Percentiles rank a stretch among this genome's conserved stretches.
Evolutionary conservation across 345 rosid species (phyloP).

Genomic region (Citrus cavaleriei): DNA sequence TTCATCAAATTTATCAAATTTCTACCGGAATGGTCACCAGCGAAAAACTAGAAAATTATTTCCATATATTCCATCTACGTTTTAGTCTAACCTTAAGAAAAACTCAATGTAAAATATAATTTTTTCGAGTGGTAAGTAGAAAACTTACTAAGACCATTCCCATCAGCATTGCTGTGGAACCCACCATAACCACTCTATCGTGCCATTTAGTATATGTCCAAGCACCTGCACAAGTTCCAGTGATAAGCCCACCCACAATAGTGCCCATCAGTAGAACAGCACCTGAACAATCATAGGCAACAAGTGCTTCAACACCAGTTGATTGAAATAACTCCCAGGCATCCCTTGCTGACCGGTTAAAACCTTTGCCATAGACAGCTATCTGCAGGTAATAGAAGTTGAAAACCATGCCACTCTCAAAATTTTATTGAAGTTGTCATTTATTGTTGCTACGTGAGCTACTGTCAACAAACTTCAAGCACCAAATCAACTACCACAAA

Average conservation of each 20-base stretch:
- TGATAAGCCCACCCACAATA: constrained; percentile 80
- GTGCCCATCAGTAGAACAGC: constrained; percentile 93
- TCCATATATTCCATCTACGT: not conserved
- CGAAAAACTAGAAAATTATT: not conserved
- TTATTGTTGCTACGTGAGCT: not conserved
- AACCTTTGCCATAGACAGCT: constrained; percentile 90
- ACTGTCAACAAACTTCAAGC: not conserved
- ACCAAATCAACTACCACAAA: not conserved
- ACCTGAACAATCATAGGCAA: constrained; percentile 95
- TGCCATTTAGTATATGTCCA: constrained; percentile 75
- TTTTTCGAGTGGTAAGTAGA: not conserved
- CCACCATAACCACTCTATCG: constrained; percentile 76
- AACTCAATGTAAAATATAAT: not conserved
- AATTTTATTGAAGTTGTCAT: not conserved
- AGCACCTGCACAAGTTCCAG: constrained; percentile 80
- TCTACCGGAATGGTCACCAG: not conserved
- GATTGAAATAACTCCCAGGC: constrained; percentile 98
- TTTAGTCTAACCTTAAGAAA: not conserved
- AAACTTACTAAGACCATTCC: constrained; percentile 89
- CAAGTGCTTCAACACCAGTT: constrained; percentile 95
- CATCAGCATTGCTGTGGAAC: constrained; percentile 91
- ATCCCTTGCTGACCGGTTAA: constrained; percentile 91
- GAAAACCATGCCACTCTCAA: not conserved
- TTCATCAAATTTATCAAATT: not conserved
- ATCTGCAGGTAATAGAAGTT: constrained; percentile 43